These are phyloP conservation scores for Tetragonia tetragonoides DNA, from an alignment of 148 eudicot genomes.

Conservation along the genomic window DNA sequence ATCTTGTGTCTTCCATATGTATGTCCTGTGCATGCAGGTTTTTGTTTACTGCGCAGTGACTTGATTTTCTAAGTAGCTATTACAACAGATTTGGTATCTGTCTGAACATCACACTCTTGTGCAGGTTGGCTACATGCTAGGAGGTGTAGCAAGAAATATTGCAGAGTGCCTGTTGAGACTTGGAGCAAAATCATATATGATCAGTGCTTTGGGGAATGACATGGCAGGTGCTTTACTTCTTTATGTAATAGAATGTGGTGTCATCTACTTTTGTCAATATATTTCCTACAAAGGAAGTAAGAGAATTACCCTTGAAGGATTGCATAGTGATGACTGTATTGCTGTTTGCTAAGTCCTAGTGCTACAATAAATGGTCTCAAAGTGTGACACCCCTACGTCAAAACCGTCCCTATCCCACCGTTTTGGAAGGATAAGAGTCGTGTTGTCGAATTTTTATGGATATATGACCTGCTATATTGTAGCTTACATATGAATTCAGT, in stretches of 20 bases:
- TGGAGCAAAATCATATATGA: constrained; percentile 66
- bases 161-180: constrained; percentile 89
- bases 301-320: not conserved
- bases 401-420: not conserved
- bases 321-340: not conserved
- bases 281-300: not conserved
- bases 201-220: constrained; percentile 84
- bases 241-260: not conserved
- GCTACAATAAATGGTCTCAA: not conserved
- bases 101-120: constrained; percentile 5
- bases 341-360: not conserved
- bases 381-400: not conserved
- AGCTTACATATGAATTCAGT: not conserved
- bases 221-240: constrained; percentile 56
- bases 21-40: not conserved
- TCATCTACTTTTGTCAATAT: not conserved
- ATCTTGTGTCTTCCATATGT: not conserved
- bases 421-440: not conserved
- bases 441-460: not conserved
- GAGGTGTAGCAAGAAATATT: constrained; percentile 95
- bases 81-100: not conserved
- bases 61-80: not conserved
- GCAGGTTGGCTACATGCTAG: constrained; percentile 64
- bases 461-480: not conserved
- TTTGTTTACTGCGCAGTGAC: not conserved